Percentiles rank a stretch among this genome's conserved stretches.
phyloP scores from a whole-genome alignment of 1,284 basidiomycete genomes.

The Agroathelia rolfsii region DNA sequence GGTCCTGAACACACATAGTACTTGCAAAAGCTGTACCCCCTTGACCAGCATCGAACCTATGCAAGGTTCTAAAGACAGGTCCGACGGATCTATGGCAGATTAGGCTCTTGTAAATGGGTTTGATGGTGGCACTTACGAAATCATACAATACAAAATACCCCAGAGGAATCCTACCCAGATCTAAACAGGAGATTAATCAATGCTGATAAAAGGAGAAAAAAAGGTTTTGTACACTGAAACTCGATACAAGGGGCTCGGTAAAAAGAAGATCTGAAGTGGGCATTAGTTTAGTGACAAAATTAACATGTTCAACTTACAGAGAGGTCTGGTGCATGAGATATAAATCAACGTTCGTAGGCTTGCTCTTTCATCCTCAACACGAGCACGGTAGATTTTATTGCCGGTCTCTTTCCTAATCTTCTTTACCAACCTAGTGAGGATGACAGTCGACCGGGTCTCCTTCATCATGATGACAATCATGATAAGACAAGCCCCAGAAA shows the following conservation, averaged over 20 bases:
- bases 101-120: background rate
- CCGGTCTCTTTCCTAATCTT: conserved; percentile 36
- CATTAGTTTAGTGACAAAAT: background rate
- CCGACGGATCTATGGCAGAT: conserved; percentile 31
- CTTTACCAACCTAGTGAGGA: conserved; percentile 34
- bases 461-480: conserved; percentile 28
- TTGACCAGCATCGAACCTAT: conserved; percentile 40
- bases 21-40: conserved; percentile 43
- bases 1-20: conserved; percentile 15
- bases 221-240: conserved; percentile 34
- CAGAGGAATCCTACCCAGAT: conserved; percentile 54
- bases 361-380: conserved; percentile 37
- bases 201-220: background rate
- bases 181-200: conserved; percentile 18
- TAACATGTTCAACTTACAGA: conserved; percentile 25
- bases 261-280: conserved; percentile 35
- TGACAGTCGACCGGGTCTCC: conserved; percentile 38
- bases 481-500: conserved; percentile 27
- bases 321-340: conserved; percentile 41
- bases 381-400: conserved; percentile 36
- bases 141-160: conserved; percentile 52
- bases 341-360: conserved; percentile 34
- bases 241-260: conserved; percentile 52
- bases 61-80: conserved; percentile 38
- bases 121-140: conserved; percentile 28